Percentiles rank a stretch among this genome's conserved stretches.
Conservation (phyloP, 768 basidiomycete species). For the Cyathus striatus region DNA sequence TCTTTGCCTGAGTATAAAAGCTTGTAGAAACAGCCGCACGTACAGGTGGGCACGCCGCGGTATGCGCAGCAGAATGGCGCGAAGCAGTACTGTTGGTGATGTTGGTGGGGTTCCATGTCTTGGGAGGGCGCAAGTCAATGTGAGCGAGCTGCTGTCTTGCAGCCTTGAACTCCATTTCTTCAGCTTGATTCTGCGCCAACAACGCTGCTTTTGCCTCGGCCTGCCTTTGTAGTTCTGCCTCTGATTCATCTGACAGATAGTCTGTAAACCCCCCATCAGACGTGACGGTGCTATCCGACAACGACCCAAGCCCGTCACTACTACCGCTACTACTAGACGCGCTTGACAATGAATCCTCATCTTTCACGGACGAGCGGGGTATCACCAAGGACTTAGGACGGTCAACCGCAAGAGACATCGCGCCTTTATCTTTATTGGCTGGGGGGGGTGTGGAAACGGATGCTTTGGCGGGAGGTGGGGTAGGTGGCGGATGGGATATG, state of each 20-base stretch:
- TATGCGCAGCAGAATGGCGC: background rate
- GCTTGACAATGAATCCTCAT: slow-evolving; percentile 30
- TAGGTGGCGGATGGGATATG: slow-evolving; percentile 4
- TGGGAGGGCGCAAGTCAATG: slow-evolving; percentile 73
- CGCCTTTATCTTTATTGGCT: background rate
- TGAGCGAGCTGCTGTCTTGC: slow-evolving; percentile 74
- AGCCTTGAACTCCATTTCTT: slow-evolving; percentile 78
- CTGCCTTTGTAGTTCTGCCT: slow-evolving; percentile 81
- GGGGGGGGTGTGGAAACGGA: background rate
- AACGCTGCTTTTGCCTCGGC: slow-evolving; percentile 76
- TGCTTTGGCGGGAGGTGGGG: slow-evolving; percentile 10
- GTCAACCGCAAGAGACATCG: slow-evolving; percentile 13
- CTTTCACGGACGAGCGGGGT: slow-evolving; percentile 25
- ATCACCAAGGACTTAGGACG: slow-evolving; percentile 18
- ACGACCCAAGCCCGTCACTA: slow-evolving; percentile 57
- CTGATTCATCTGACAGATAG: slow-evolving; percentile 90
- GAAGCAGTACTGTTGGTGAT: slow-evolving; percentile 23
- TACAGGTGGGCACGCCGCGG: background rate
- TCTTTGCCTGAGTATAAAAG: background rate
- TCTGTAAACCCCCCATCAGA: slow-evolving; percentile 88
- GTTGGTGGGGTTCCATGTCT: slow-evolving; percentile 63
- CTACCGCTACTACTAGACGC: slow-evolving; percentile 60
- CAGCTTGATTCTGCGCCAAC: slow-evolving; percentile 73
- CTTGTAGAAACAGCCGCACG: background rate
- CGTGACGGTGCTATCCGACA: slow-evolving; percentile 73